These are phyloP conservation scores for Rubia balearica DNA, from an alignment of 305 asterid genomes.

Conservation along the genomic window DNA sequence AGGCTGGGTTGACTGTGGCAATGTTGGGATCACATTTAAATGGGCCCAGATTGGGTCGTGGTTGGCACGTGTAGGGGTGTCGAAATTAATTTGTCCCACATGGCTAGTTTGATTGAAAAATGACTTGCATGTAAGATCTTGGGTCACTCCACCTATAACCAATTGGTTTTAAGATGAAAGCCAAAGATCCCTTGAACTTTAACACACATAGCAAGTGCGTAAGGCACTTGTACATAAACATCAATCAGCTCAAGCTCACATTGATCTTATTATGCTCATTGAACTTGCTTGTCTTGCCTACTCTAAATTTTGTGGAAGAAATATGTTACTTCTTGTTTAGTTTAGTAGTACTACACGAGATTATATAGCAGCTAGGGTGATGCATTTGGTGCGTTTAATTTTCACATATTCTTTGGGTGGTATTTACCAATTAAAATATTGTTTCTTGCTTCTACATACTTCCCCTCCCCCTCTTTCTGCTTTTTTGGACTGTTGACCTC, in stretches of 20 bases:
- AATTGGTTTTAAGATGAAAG: no score
- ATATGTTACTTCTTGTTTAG: background rate
- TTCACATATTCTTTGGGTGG: background rate
- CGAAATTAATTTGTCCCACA: background rate
- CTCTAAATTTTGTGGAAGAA: background rate
- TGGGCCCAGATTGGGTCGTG: no score
- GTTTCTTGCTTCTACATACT: background rate
- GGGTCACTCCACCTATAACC: no score
- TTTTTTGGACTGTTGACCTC: background rate
- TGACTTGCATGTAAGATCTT: no score
- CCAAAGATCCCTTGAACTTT: no score
- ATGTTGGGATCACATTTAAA: no score
- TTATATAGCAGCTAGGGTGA: background rate
- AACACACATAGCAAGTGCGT: no score
- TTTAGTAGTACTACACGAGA: background rate
- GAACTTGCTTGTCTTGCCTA: background rate
- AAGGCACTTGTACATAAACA: background rate
- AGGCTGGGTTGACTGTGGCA: no score
- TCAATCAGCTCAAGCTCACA: background rate
- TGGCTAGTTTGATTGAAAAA: background rate
- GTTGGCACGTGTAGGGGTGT: background rate
- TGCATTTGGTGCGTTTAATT: background rate
- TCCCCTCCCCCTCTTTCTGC: background rate
- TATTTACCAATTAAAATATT: background rate
- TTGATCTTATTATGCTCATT: background rate